These are phyloP conservation scores for Colletotrichum australisinense DNA, from an alignment of 2,329 filamentous ascomycete genomes.

Conservation along the genomic window DNA sequence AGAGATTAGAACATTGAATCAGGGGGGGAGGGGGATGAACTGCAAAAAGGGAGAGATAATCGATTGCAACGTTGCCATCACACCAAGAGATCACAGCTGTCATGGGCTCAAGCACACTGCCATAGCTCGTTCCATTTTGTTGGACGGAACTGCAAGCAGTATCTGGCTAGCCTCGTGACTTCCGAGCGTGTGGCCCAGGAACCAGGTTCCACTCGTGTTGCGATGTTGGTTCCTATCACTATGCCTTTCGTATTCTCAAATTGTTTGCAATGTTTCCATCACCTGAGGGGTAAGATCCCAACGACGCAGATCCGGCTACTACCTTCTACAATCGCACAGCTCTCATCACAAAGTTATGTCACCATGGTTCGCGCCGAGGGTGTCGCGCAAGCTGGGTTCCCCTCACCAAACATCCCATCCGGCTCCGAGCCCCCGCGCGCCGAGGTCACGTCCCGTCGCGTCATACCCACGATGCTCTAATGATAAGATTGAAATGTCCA, in stretches of 20 bases:
- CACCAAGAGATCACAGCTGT: neutral
- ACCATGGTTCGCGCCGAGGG: neutral
- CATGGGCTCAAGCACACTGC: too few species aligned
- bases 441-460: neutral
- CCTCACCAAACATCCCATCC: neutral
- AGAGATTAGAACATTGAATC: neutral
- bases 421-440: neutral
- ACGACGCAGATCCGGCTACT: neutral
- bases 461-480: neutral
- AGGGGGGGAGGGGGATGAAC: neutral
- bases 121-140: neutral
- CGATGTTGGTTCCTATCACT: neutral
- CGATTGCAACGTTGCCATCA: slow-evolving; percentile 18
- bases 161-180: neutral
- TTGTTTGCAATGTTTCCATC: neutral
- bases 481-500: neutral
- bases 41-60: neutral
- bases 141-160: neutral
- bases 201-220: neutral
- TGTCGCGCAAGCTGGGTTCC: neutral
- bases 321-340: slow-evolving; percentile 5
- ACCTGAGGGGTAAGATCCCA: neutral
- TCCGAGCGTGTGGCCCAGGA: neutral
- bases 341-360: neutral
- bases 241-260: neutral